Conservation (phyloP, 1,284 basidiomycete genomes). For the Ustilago tritici region DNA sequence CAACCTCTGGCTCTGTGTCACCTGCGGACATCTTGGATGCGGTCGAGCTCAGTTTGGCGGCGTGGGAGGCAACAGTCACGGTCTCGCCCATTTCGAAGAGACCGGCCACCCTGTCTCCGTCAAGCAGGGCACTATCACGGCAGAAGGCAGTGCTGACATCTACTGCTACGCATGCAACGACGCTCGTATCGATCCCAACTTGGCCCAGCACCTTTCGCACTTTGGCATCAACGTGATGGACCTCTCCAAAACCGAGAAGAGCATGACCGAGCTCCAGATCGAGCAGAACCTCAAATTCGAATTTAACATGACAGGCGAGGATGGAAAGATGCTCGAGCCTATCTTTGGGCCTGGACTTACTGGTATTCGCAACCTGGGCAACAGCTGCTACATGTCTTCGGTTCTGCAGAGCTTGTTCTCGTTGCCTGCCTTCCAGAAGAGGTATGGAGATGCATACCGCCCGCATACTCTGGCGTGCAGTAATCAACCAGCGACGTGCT, state of each 20-base stretch:
- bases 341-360: conserved; percentile 90
- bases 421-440: conserved; percentile 80
- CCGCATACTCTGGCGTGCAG: conserved; percentile 78
- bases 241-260: conserved; percentile 94
- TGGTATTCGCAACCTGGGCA: conserved; percentile 91
- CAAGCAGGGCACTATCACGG: conserved; percentile 95
- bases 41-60: conserved; percentile 90
- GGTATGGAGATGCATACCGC: conserved; percentile 77
- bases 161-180: conserved; percentile 96
- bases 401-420: conserved; percentile 89
- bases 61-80: conserved; percentile 88
- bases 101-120: conserved; percentile 86
- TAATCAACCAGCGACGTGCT: conserved; percentile 81
- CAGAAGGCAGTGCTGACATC: conserved; percentile 91
- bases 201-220: conserved; percentile 80
- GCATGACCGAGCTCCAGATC: conserved; percentile 96
- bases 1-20: conserved; percentile 95
- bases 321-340: conserved; percentile 87
- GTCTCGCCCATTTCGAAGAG: conserved; percentile 82
- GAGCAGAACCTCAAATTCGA: conserved; percentile 96
- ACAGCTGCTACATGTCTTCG: conserved; percentile 98
- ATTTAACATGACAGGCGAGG: conserved; percentile 90
- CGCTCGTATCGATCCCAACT: conserved; percentile 81
- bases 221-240: conserved; percentile 89
- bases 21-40: conserved; percentile 90